Evolutionary conservation across 129 eudicot species (phyloP).

Genomic region (Daucus carota): DH1_v3.0 NC_030383.2:62843501-62844000

Average conservation of each 20-base stretch:
- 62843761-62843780: neutral
- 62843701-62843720: slow-evolving; percentile 2
- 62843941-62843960: slow-evolving; percentile 85
- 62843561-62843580: slow-evolving; percentile 46
- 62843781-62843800: neutral
- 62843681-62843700: neutral
- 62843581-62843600: slow-evolving; percentile 43
- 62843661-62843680: neutral
- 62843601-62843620: slow-evolving; percentile 51
- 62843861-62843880: slow-evolving; percentile 32
- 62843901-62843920: slow-evolving; percentile 69
- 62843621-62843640: slow-evolving; percentile 82
- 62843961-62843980: slow-evolving; percentile 72
- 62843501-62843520: too few species aligned
- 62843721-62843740: slow-evolving; percentile 16
- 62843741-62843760: slow-evolving; percentile 96
- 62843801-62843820: neutral
- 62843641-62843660: slow-evolving; percentile 9
- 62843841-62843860: neutral
- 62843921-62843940: slow-evolving; percentile 48
- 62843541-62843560: slow-evolving; percentile 26
- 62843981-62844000: slow-evolving; percentile 81
- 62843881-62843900: slow-evolving; percentile 87
- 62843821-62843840: neutral
- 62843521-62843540: neutral